These are phyloP conservation scores for Grigorovia yakushimaensis DNA, from an alignment of 805 yeast species.

Conservation along the genomic window DNA sequence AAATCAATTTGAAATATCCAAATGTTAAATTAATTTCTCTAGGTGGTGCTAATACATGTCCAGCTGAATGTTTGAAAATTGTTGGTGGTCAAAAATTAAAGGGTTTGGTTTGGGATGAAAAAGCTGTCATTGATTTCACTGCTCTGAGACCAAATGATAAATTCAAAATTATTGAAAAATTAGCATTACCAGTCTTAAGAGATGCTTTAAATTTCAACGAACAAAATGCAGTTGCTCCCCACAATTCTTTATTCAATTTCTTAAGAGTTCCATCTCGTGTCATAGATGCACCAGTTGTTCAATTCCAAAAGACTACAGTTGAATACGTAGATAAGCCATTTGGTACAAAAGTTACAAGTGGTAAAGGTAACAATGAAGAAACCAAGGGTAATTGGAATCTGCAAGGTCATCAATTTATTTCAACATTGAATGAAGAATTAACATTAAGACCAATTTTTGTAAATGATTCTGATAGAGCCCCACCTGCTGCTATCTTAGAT, in stretches of 20 bases:
- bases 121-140: conserved; percentile 12
- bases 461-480: conserved; percentile 9
- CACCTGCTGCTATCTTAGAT: conserved; percentile 7
- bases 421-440: conserved; percentile 5
- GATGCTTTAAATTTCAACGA: conserved; percentile 8
- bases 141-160: conserved; percentile 16
- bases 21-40: conserved; percentile 12
- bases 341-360: conserved; percentile 5
- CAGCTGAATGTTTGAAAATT: conserved; percentile 17
- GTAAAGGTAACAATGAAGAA: conserved; percentile 8
- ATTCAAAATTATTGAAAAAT: conserved; percentile 11
- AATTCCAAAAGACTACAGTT: conserved; percentile 7
- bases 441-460: conserved; percentile 12
- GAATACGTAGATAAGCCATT: conserved; percentile 11
- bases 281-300: conserved; percentile 18
- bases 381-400: conserved; percentile 18
- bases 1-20: conserved; percentile 15
- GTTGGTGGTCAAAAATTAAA: conserved; percentile 19
- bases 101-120: conserved; percentile 12
- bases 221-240: conserved; percentile 5
- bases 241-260: conserved; percentile 7
- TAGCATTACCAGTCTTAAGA: conserved; percentile 14
- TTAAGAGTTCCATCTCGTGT: conserved; percentile 18
- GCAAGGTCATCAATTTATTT: conserved; percentile 10
- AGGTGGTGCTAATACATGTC: conserved; percentile 14